Percentiles rank a stretch among this genome's conserved stretches.
Evolutionary conservation across 306 rosid species (phyloP).

Genomic region (Trichosanthes truncata): DNA sequence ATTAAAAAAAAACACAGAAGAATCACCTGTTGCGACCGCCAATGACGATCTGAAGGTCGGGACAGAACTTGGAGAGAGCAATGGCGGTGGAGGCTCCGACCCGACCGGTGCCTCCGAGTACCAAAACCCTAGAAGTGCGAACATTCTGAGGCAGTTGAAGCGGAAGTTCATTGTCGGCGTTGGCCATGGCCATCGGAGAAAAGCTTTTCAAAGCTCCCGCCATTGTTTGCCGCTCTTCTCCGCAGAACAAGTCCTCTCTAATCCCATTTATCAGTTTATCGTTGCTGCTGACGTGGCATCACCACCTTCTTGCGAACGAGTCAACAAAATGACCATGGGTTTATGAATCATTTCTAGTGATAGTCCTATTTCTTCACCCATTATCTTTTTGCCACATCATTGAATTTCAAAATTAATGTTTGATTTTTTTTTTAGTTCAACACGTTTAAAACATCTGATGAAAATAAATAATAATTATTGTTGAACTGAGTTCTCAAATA

Average conservation of each 20-base stretch:
- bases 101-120: constrained; percentile 92
- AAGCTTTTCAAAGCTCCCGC: constrained; percentile 29
- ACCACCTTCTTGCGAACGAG: not conserved
- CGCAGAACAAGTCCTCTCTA: not conserved
- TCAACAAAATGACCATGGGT: not conserved
- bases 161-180: constrained; percentile 4
- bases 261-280: constrained; percentile 11
- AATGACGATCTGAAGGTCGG: constrained; percentile 47
- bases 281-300: constrained; percentile 24
- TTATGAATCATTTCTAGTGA: too few species aligned
- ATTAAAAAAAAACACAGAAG: not conserved
- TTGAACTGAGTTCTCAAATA: too few species aligned
- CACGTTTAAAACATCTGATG: too few species aligned
- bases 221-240: constrained; percentile 13
- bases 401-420: too few species aligned
- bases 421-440: too few species aligned
- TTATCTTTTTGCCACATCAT: too few species aligned
- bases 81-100: constrained; percentile 88
- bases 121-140: constrained; percentile 54
- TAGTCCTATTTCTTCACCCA: too few species aligned
- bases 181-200: constrained; percentile 13
- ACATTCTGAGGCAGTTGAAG: constrained; percentile 45
- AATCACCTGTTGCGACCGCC: constrained; percentile 77
- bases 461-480: too few species aligned
- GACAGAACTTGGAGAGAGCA: constrained; percentile 67